phyloP scores from a whole-genome alignment of 768 basidiomycete genomes.

The Antrodiella citrinella region DNA sequence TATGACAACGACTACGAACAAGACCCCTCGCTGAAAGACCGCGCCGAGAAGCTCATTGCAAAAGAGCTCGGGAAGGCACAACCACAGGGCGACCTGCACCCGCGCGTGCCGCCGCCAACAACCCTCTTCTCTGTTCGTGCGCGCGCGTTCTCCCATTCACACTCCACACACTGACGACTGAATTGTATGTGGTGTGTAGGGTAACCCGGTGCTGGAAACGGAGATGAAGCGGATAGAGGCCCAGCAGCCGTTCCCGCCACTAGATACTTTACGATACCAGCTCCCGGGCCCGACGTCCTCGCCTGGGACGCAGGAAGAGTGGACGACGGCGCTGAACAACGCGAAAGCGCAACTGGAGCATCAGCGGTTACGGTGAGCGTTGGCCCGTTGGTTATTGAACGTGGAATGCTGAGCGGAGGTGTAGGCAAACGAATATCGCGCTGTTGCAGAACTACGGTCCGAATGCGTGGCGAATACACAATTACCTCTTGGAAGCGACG shows the following conservation, averaged over 20 bases:
- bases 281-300: constrained; percentile 57
- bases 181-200: constrained; percentile 30
- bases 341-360: constrained; percentile 81
- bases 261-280: constrained; percentile 70
- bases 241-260: constrained; percentile 51
- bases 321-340: constrained; percentile 67
- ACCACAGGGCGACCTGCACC: constrained; percentile 49
- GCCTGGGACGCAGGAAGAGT: constrained; percentile 66
- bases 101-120: constrained; percentile 56
- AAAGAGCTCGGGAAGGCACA: constrained; percentile 44
- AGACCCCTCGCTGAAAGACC: constrained; percentile 60
- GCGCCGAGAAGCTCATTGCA: constrained; percentile 71
- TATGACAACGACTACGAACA: constrained; percentile 89
- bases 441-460: constrained; percentile 80
- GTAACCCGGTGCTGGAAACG: constrained; percentile 58
- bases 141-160: background rate
- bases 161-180: background rate
- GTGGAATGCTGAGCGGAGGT: background rate
- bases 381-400: background rate
- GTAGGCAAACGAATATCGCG: constrained; percentile 70
- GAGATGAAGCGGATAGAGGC: constrained; percentile 72
- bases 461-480: constrained; percentile 90
- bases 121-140: constrained; percentile 63
- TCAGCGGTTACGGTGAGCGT: constrained; percentile 63
- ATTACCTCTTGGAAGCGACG: constrained; percentile 76